phyloP scores from a whole-genome alignment of 768 basidiomycete species.

The Strobilomyces echinocephalus region DNA sequence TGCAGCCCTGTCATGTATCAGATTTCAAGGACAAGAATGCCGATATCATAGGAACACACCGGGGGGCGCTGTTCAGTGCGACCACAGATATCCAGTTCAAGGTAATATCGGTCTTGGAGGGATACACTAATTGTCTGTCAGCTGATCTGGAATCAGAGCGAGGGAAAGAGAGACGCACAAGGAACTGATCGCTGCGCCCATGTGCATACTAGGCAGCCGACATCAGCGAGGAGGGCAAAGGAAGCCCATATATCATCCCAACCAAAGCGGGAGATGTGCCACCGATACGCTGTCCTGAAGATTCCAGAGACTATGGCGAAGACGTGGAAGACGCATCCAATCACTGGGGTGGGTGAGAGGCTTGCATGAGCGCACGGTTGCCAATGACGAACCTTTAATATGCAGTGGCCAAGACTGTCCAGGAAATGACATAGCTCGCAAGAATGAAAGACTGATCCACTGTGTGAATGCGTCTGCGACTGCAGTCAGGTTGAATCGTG shows the following conservation, averaged over 20 bases:
- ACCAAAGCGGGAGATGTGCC: conserved; percentile 13
- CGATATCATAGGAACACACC: conserved; percentile 3
- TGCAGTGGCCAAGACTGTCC: conserved; percentile 13
- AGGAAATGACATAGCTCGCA: conserved; percentile 12
- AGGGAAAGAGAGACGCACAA: background rate
- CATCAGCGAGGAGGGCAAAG: conserved; percentile 14
- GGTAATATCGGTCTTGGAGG: background rate
- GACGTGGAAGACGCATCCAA: conserved; percentile 6
- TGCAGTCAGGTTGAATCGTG: background rate
- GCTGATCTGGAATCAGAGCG: background rate
- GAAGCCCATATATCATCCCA: conserved; percentile 18
- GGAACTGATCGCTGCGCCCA: conserved; percentile 7
- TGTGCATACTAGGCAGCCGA: conserved; percentile 1
- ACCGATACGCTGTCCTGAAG: conserved; percentile 14
- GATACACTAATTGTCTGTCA: background rate
- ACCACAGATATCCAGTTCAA: conserved; percentile 3
- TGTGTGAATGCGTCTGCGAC: background rate
- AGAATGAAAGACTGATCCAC: no score
- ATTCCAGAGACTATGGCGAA: conserved; percentile 10
- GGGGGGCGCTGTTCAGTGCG: conserved; percentile 2
- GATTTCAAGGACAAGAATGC: background rate
- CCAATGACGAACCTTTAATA: conserved; percentile 10
- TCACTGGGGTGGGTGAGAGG: background rate
- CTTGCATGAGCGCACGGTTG: background rate
- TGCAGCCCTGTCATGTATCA: conserved; percentile 4